Percentiles rank a stretch among this genome's conserved stretches.
Evolutionary conservation across 768 basidiomycete species (phyloP).

Genomic region (Tulasnella sp.): DNA sequence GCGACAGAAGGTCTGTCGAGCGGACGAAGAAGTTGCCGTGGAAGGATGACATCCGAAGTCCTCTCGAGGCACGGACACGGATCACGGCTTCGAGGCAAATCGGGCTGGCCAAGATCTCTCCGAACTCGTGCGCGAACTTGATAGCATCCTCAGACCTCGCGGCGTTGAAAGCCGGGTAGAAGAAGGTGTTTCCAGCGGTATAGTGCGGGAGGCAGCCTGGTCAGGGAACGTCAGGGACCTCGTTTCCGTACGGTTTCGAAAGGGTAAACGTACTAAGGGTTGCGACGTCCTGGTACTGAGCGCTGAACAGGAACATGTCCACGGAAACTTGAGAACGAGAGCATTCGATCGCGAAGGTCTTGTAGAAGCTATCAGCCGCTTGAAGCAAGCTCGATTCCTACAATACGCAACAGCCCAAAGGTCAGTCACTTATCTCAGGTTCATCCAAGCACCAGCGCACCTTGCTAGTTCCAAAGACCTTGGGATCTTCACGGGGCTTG

Average conservation of each 20-base stretch:
- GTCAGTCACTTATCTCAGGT: slow-evolving; percentile 1
- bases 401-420: neutral
- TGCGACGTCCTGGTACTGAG: slow-evolving; percentile 90
- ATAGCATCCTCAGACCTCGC: slow-evolving; percentile 87
- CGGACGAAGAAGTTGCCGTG: slow-evolving; percentile 98
- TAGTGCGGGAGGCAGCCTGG: slow-evolving; percentile 88
- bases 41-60: slow-evolving; percentile 93
- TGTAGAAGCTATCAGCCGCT: slow-evolving; percentile 92
- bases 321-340: slow-evolving; percentile 94
- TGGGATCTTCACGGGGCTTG: slow-evolving; percentile 95
- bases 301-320: slow-evolving; percentile 98
- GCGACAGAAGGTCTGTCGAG: slow-evolving; percentile 89
- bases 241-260: neutral
- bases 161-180: slow-evolving; percentile 97
- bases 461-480: slow-evolving; percentile 89
- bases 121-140: slow-evolving; percentile 97
- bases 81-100: slow-evolving; percentile 97
- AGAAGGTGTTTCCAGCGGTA: slow-evolving; percentile 95
- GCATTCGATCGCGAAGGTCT: slow-evolving; percentile 97
- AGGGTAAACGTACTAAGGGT: slow-evolving; percentile 51
- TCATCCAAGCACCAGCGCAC: slow-evolving; percentile 26
- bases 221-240: neutral
- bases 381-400: slow-evolving; percentile 88
- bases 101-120: slow-evolving; percentile 82
- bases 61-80: slow-evolving; percentile 95